Conservation (phyloP, 352 stramenopile species). For the Phytophthora lateralis region DNA sequence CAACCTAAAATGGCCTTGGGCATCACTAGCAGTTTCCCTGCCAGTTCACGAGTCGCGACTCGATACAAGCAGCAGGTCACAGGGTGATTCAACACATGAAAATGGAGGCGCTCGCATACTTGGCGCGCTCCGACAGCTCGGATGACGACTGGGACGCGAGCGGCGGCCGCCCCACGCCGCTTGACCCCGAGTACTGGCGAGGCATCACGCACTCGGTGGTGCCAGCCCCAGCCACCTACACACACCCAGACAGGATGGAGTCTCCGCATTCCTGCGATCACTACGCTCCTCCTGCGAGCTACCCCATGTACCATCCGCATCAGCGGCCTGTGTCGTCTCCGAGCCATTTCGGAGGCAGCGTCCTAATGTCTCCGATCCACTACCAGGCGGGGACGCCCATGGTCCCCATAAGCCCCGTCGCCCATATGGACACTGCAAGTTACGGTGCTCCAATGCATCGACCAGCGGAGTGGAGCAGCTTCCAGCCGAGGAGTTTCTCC, state of each 20-base stretch:
- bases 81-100: slow-evolving; percentile 2
- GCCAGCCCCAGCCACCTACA: slow-evolving; percentile 13
- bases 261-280: slow-evolving; percentile 11
- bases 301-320: slow-evolving; percentile 23
- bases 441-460: slow-evolving; percentile 10
- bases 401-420: slow-evolving; percentile 38
- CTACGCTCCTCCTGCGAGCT: slow-evolving; percentile 4
- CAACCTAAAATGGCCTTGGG: not conserved
- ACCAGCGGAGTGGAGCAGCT: slow-evolving; percentile 11
- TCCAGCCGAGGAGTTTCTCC: slow-evolving; percentile 11
- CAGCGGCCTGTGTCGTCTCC: slow-evolving; percentile 25
- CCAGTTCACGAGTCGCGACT: not conserved
- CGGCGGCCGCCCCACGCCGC: slow-evolving; percentile 48
- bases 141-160: slow-evolving; percentile 41
- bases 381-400: slow-evolving; percentile 27
- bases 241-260: slow-evolving; percentile 16
- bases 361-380: slow-evolving; percentile 36
- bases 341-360: slow-evolving; percentile 11
- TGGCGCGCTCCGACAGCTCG: slow-evolving; percentile 42
- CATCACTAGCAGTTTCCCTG: not conserved
- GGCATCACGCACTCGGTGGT: slow-evolving; percentile 65
- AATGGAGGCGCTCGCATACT: slow-evolving; percentile 52
- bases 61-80: too few species aligned
- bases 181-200: slow-evolving; percentile 78
- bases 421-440: slow-evolving; percentile 10